Evolutionary conservation across 2,329 filamentous ascomycete species (phyloP), one percentile per base, ranked within the genome.

Genomic region (Fusarium lateritium): DNA sequence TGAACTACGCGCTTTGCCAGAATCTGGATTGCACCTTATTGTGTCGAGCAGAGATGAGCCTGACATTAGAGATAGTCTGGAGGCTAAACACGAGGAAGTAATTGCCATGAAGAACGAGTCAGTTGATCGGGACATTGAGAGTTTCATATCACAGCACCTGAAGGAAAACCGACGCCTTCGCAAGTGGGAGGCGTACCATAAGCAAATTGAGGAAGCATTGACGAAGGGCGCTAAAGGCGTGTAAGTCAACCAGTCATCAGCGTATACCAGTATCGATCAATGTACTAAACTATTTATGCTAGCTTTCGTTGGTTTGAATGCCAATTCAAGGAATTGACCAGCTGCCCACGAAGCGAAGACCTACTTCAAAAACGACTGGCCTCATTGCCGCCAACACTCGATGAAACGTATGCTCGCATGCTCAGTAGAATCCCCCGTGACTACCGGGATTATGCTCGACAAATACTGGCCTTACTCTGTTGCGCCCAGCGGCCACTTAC

Each of bases 11-110:
- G 44, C 33, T 9, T 77, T 70, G 73, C 49, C 46, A 11, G 67
- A 74, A 38, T 59, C 54, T 31, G 58, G 67, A 2, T 53, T 78
- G 3, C 76, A 79, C 54, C 55, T 79, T 11, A 43, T 79, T 3
- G 76, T 77, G 3, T 78, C 78, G 8, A 81, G 79, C 64, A 73
- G 79, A 4, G 73, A 78, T 33, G 71, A 78, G 45, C 26, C 61
- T 10, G 76, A 79, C 33, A 81, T 81, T 34, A 55, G 71, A 7
- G 65, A 74, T 2, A 58, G 47, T 4, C 52, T 78, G 1, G 34
- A 56, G 2, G 66, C 46, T 39, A 3, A 21, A 2, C 24, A 21
- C 5, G 62, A 73, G 8, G 61, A 77, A 15, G 65, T 21, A 5
- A 46, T 65, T 4, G 19, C 15, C 11, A 44, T 65, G 62, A 62